Percentiles rank a stretch among this genome's conserved stretches.
These are phyloP conservation scores for Graphilbum fragrans DNA, from an alignment of 2,329 filamentous ascomycete genomes.

Conservation along the genomic window DNA sequence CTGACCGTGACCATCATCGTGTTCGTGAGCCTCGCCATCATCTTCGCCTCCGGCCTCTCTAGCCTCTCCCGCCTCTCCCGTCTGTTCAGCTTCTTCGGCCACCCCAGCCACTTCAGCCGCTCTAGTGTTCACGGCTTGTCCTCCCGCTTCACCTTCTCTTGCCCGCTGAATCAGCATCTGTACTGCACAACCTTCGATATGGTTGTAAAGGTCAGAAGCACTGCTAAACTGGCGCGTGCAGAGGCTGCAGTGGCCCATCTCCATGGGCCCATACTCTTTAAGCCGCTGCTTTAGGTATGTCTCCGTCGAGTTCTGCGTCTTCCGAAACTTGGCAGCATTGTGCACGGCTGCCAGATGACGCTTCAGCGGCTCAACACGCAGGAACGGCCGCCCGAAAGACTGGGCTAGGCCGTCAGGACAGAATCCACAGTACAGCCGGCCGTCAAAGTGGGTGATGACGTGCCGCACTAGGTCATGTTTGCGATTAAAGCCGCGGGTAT, in stretches of 20 bases:
- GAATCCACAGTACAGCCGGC: slow-evolving; percentile 5
- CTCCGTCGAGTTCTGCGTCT: slow-evolving; percentile 4
- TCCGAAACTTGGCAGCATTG: slow-evolving; percentile 3
- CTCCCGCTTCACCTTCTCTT: background rate
- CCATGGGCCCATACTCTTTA: background rate
- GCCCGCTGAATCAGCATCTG: slow-evolving; percentile 1
- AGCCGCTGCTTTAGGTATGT: slow-evolving; percentile 1
- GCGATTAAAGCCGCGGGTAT: slow-evolving; percentile 2
- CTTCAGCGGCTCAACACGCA: slow-evolving; percentile 6
- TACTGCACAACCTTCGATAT: slow-evolving; percentile 4
- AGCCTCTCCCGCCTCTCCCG: background rate
- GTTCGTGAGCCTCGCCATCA: too few species aligned
- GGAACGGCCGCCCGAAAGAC: slow-evolving; percentile 1
- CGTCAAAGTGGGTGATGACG: slow-evolving; percentile 6
- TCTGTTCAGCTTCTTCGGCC: background rate
- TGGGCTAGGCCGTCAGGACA: slow-evolving; percentile 4
- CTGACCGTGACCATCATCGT: background rate
- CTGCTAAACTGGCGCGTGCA: background rate
- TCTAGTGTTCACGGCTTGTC: too few species aligned
- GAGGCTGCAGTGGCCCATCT: slow-evolving; percentile 2
- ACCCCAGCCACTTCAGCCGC: too few species aligned
- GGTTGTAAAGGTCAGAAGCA: slow-evolving; percentile 4
- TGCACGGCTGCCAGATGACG: slow-evolving; percentile 5
- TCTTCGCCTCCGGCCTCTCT: too few species aligned
- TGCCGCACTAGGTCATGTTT: slow-evolving; percentile 6